Conservation (phyloP, 352 stramenopile species). For the Globisporangium megalacanthum region DNA sequence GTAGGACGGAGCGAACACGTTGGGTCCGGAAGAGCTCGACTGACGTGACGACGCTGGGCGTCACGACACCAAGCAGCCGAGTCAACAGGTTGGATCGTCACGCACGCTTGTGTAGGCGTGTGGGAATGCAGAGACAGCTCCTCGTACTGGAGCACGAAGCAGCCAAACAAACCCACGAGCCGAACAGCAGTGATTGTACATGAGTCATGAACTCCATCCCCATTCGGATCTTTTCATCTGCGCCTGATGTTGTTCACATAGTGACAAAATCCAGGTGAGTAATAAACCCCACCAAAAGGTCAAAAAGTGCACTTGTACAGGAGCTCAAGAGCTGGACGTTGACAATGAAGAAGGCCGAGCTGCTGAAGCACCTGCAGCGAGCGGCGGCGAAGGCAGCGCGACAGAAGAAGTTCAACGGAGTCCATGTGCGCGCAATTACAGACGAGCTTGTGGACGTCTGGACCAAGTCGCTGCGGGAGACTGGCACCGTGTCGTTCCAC, state of each 20-base stretch:
- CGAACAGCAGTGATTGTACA: neutral
- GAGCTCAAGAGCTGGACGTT: neutral
- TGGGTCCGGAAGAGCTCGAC: too few species aligned
- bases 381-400: slow-evolving; percentile 25
- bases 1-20: slow-evolving; percentile 19
- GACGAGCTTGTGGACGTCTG: slow-evolving; percentile 36
- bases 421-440: slow-evolving; percentile 37
- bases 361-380: slow-evolving; percentile 44
- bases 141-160: neutral
- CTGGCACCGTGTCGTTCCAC: slow-evolving; percentile 27
- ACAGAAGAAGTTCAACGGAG: slow-evolving; percentile 33
- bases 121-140: neutral
- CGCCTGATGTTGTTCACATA: too few species aligned
- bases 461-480: slow-evolving; percentile 39
- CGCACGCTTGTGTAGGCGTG: neutral
- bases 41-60: too few species aligned
- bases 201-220: too few species aligned
- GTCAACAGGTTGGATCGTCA: neutral
- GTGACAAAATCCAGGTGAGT: too few species aligned
- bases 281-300: too few species aligned
- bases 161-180: too few species aligned
- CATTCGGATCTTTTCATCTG: too few species aligned
- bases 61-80: too few species aligned
- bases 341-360: slow-evolving; percentile 35
- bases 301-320: too few species aligned